Evolutionary conservation across 2,329 filamentous ascomycete species (phyloP), one percentile per base, ranked within the genome.

Genomic region (Bipolaris victoriae): DNA sequence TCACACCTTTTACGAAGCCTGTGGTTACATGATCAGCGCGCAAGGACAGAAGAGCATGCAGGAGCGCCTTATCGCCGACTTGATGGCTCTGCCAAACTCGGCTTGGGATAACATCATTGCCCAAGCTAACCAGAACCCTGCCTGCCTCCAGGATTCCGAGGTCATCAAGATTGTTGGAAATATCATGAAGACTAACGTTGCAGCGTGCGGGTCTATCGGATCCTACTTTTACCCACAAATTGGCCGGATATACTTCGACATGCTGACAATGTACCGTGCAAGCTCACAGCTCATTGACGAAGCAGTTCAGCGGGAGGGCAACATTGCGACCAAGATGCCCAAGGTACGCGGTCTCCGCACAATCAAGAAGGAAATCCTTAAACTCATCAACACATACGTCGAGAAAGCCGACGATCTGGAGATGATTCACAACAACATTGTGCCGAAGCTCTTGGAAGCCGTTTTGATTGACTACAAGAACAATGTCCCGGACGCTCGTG

Each of bases 131-230:
- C 84, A 89, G 60, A 89, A 97, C 73, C 92, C 95, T 0, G 84
- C 88, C 20, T 92, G 95, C 65, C 83, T 99, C 11, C 92, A 98
- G 76, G 92, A 98, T 71, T 83, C 88, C 10, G 93, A 99, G 67
- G 96, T 93, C 0, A 98, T 99, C 81, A 99, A 99, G 82, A 89
- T 99, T 66, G 93, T 99, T 62, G 95, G 95, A 65, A 99, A 99
- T 79, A 97, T 99, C 75, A 99, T 99, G 95, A 99, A 99, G 85
- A 99, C 95, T 0, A 99, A 99, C 70, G 95, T 99, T 4, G 94
- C 96, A n/a, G 95, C 95, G 35, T 99, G 95, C 77, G 91, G 91
- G 35, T 98, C 95, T 0, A 95, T 99, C 57, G 95, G 96, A 33
- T 88, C 91, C 50, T 99, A 98, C 79, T 99, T 99, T 78, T 97